Percentiles rank a stretch among this genome's conserved stretches.
These are phyloP conservation scores for Magnusiomyces tetraspermus DNA, from an alignment of 1,139 yeast genomes.

Conservation along the genomic window DNA sequence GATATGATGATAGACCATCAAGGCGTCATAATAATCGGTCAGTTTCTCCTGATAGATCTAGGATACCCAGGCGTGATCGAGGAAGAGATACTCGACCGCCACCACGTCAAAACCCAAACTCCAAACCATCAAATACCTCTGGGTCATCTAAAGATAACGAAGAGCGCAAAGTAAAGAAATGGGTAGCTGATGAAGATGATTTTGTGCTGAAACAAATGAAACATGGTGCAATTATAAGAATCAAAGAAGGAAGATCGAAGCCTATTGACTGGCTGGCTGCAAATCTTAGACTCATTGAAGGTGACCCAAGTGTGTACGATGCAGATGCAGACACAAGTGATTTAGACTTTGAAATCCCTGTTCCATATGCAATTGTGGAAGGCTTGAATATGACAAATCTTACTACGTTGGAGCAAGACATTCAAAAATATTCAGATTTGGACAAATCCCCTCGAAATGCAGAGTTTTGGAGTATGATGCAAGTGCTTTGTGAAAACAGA, in stretches of 20 bases:
- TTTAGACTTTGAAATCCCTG: conserved; percentile 18
- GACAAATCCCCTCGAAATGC: conserved; percentile 17
- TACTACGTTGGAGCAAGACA: conserved; percentile 16
- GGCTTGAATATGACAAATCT: conserved; percentile 14
- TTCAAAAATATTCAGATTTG: conserved; percentile 18
- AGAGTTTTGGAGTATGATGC: conserved; percentile 22
- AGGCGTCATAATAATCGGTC: background rate
- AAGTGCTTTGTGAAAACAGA: conserved; percentile 9
- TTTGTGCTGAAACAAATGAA: conserved; percentile 29
- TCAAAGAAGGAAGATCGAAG: conserved; percentile 25
- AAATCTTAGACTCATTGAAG: conserved; percentile 21
- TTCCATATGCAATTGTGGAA: conserved; percentile 21
- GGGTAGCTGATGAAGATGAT: conserved; percentile 31
- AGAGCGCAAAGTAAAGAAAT: conserved; percentile 17
- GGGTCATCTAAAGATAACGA: conserved; percentile 19
- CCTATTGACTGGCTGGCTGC: conserved; percentile 27
- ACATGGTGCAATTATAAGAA: conserved; percentile 29
- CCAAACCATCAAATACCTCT: conserved; percentile 9
- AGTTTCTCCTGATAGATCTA: background rate
- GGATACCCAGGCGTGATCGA: background rate
- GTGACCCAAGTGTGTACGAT: conserved; percentile 15
- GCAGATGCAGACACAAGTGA: conserved; percentile 17
- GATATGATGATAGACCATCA: background rate
- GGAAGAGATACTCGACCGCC: background rate
- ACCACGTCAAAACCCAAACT: background rate